A percentile compares a stretch with the other conserved stretches of the same genome.
phyloP scores from a whole-genome alignment of 495 filamentous ascomycete species.

The Apodospora peruviana region DNA sequence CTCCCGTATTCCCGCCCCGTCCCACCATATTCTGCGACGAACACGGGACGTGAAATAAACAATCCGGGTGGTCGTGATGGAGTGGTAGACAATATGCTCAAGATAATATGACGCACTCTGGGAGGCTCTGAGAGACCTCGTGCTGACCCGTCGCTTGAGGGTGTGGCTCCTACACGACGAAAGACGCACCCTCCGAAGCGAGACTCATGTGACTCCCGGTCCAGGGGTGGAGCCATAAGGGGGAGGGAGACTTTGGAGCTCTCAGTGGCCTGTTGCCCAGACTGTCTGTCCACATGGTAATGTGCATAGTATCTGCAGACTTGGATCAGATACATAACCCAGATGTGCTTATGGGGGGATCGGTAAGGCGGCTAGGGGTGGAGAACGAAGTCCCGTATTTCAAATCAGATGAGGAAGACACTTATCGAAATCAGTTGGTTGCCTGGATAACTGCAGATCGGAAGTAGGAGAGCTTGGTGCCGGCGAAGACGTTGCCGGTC shows the following conservation, averaged over 20 bases:
- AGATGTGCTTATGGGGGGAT: neutral
- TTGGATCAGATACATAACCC: no score
- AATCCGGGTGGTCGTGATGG: neutral
- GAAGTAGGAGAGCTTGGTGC: constrained; percentile 11
- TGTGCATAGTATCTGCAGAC: no score
- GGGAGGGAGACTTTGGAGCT: no score
- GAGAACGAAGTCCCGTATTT: constrained; percentile 12
- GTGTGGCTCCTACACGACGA: no score
- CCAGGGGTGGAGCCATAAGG: neutral
- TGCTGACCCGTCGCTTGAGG: neutral
- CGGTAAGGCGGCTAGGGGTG: constrained; percentile 9
- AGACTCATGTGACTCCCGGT: neutral
- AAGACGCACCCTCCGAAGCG: neutral
- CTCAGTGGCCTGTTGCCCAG: no score
- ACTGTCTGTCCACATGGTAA: no score
- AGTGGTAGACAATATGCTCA: neutral
- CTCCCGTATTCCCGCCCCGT: neutral
- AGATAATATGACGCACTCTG: neutral
- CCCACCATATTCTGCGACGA: neutral
- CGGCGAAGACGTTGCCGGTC: constrained; percentile 9
- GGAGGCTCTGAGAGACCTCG: neutral
- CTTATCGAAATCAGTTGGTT: constrained; percentile 12
- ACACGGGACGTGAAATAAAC: neutral
- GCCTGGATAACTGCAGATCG: constrained; percentile 15
- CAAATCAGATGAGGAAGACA: constrained; percentile 18